Evolutionary conservation across 2,329 filamentous ascomycete species (phyloP), one percentile per base, ranked within the genome.

Genomic region (Amesomyces nigricolor): DNA sequence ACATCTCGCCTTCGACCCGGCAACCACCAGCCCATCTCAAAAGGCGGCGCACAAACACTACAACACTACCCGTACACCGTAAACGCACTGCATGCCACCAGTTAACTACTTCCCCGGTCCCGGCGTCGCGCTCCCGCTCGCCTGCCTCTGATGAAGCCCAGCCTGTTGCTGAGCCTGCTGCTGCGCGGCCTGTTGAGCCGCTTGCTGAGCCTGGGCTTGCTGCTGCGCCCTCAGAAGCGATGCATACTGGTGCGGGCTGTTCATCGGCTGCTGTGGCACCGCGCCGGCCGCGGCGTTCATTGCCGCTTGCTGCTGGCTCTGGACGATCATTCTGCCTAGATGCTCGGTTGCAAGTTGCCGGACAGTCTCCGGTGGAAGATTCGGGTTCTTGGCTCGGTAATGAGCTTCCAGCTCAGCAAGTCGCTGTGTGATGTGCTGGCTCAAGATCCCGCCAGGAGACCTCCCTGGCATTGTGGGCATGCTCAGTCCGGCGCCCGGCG

Each of bases 161-260:
- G 51, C 53, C 35, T 61, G 59, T 30, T 61, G 59, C n/a, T 60
- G 58, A 4, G 50, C 48, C n/a, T 38, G 54, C 17, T 56, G 55
- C 32, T 60, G 55, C 1, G 57, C 56, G 10, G 50, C 53, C 39
- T 58, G 57, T 30, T 58, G 57, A 3, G 57, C 57, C 2, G 56
- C 63, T 46, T 64, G 63, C 29, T 61, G 59, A 13, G 70, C 69
- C 56, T 75, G 76, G 29, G 74, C 72, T 58, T 81, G 78, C 58
- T 82, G 80, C 61, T 83, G 80, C 39, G 80, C 78, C 44, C 80
- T 70, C 8, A 83, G 73, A 35, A 83, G 70, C 54, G 81, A 79
- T 1, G 80, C 80, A 63, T 83, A 83, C 58, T 83, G 80, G 40
- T 83, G 79, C 29, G 80, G 80, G 54, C 77, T 80, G 49, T 76